These are phyloP conservation scores for Volutella citrinella DNA, from an alignment of 2,329 filamentous ascomycete species.

Conservation along the genomic window DNA sequence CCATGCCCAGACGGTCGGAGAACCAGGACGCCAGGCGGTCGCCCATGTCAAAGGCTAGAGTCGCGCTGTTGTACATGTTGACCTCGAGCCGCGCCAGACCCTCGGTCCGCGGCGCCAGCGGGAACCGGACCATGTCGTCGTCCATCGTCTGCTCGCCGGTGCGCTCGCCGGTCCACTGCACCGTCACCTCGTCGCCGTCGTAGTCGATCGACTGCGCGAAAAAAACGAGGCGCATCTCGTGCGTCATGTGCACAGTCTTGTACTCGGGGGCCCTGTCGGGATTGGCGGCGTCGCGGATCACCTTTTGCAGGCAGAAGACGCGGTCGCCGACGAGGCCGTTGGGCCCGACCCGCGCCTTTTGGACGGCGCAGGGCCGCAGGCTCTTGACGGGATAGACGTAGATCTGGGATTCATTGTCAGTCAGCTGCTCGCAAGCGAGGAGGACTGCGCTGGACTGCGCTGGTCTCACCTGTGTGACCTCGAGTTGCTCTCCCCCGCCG, in stretches of 20 bases:
- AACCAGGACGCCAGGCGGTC: constrained; percentile 18
- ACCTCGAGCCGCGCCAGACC: constrained; percentile 6
- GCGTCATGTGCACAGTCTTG: constrained; percentile 21
- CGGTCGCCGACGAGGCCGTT: constrained; percentile 20
- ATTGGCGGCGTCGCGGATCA: constrained; percentile 6
- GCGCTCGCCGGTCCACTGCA: constrained; percentile 9
- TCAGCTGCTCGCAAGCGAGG: neutral
- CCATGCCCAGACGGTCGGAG: constrained; percentile 13
- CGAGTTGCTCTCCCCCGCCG: neutral
- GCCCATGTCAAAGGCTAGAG: constrained; percentile 20
- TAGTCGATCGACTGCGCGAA: constrained; percentile 14
- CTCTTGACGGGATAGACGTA: constrained; percentile 24
- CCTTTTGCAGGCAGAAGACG: constrained; percentile 21
- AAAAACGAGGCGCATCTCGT: constrained; percentile 16
- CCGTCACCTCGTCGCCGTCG: constrained; percentile 3
- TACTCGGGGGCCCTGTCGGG: neutral
- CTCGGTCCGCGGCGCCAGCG: constrained; percentile 6
- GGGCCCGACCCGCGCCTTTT: constrained; percentile 8
- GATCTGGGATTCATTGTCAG: constrained; percentile 8
- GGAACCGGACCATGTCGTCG: constrained; percentile 13
- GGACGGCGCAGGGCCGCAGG: constrained; percentile 13
- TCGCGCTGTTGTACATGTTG: constrained; percentile 14
- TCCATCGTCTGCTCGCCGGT: constrained; percentile 4
- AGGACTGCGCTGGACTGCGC: too few species aligned
- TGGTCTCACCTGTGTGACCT: neutral